Conservation (phyloP, 208 protist species). For the Plasmodiophora brassicae region DNA sequence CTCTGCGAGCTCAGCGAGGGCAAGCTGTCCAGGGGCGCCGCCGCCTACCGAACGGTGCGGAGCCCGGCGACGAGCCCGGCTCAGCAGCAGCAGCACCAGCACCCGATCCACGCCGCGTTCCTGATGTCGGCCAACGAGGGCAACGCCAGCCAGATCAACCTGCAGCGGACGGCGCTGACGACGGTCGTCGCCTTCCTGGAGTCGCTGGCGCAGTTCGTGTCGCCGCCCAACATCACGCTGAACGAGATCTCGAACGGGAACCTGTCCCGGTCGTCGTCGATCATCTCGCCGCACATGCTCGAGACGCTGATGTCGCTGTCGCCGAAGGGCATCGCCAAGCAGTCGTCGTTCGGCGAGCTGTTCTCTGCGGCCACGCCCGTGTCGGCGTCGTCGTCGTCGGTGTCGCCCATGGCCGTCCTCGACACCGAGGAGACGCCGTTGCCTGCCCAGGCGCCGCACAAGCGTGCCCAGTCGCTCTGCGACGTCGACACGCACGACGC, state of each 20-base stretch:
- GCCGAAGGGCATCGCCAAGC: not conserved
- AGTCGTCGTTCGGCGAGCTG: conserved; percentile 8
- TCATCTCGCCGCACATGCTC: not conserved
- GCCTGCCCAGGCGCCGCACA: too few relatives aligned
- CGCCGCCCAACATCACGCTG: not conserved
- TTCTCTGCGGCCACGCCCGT: too few relatives aligned
- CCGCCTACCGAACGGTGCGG: too few relatives aligned
- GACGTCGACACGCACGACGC: too few relatives aligned
- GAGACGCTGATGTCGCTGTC: not conserved
- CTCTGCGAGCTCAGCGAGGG: not conserved
- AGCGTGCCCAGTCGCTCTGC: not conserved
- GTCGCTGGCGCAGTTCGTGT: not conserved
- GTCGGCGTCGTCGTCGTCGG: too few relatives aligned
- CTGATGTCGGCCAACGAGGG: not conserved
- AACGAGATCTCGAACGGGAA: not conserved
- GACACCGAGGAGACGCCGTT: not conserved
- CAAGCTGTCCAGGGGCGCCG: not conserved
- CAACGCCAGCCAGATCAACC: conserved; percentile 7
- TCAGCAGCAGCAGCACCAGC: not conserved
- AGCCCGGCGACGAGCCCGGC: too few relatives aligned
- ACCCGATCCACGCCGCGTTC: not conserved
- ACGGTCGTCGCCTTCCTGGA: conserved; percentile 3
- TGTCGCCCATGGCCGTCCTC: too few relatives aligned
- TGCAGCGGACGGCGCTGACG: not conserved
- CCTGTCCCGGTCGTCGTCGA: not conserved